Evolutionary conservation across 179 eudicot genomes (phyloP).

Genomic region (Spinacia oleracea): DNA sequence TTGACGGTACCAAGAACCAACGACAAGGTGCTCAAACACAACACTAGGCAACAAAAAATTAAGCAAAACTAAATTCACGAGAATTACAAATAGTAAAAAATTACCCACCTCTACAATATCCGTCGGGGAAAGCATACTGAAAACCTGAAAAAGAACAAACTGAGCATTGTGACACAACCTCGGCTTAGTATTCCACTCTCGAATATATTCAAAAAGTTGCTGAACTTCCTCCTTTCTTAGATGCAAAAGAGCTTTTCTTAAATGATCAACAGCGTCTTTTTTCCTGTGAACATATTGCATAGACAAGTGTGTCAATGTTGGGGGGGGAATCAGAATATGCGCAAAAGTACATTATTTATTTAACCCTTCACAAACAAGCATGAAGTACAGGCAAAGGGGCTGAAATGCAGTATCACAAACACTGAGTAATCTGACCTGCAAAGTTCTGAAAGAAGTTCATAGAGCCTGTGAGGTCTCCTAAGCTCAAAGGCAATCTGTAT

Average conservation of each 20-base stretch:
- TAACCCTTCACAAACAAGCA: neutral
- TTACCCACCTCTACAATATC: slow-evolving; percentile 75
- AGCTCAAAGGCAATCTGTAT: slow-evolving; percentile 91
- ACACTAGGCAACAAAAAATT: neutral
- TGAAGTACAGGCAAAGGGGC: neutral
- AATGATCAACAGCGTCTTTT: slow-evolving; percentile 41
- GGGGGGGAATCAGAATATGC: neutral
- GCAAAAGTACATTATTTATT: neutral
- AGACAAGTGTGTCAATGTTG: neutral
- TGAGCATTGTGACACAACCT: slow-evolving; percentile 88
- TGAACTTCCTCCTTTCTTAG: slow-evolving; percentile 73
- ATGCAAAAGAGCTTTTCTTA: slow-evolving; percentile 57
- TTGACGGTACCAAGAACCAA: neutral
- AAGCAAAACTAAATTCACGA: neutral
- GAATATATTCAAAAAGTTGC: slow-evolving; percentile 69
- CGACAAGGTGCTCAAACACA: neutral
- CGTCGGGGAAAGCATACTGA: slow-evolving; percentile 74
- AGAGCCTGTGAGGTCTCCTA: slow-evolving; percentile 85
- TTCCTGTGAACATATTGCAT: slow-evolving; percentile 49
- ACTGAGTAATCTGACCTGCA: slow-evolving; percentile 55
- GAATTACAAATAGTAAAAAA: neutral
- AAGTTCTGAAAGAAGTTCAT: slow-evolving; percentile 69
- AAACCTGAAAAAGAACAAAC: slow-evolving; percentile 72
- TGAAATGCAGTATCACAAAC: neutral
- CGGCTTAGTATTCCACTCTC: slow-evolving; percentile 99